Evolutionary conservation across 306 rosid species (phyloP).

Genomic region (Nissolia schottii): DNA sequence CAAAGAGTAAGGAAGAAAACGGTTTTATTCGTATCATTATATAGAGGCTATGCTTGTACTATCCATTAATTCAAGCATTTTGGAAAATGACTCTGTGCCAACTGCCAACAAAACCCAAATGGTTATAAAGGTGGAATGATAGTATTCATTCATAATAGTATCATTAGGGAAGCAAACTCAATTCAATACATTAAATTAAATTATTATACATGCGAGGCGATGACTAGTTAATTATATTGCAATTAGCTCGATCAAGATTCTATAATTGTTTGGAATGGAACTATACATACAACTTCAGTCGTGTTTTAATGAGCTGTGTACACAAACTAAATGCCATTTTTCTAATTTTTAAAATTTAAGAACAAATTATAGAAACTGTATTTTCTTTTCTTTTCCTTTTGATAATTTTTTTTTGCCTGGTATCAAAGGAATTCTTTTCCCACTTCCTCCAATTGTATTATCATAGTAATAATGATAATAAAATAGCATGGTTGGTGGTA

Average conservation of each 20-base stretch:
- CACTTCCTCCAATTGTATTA: constrained; percentile 22
- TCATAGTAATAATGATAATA: constrained; percentile 32
- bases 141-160: background rate
- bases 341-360: constrained; percentile 10
- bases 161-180: background rate
- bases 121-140: background rate
- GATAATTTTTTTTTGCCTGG: background rate
- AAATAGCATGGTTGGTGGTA: constrained; percentile 38
- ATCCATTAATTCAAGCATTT: background rate
- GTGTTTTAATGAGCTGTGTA: constrained; percentile 20
- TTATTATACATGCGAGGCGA: constrained; percentile 13
- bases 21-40: too few relatives aligned
- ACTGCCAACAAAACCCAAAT: background rate
- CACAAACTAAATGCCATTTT: constrained; percentile 15
- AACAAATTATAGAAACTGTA: constrained; percentile 3
- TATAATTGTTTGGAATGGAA: background rate
- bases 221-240: background rate
- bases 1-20: background rate
- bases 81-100: background rate
- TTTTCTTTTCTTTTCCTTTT: background rate
- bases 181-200: background rate
- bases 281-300: background rate
- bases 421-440: constrained; percentile 13
- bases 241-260: background rate
- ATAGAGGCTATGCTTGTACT: background rate